These are phyloP conservation scores for Aethionema arabicum DNA, from an alignment of 345 rosid species.

Conservation along the genomic window DNA sequence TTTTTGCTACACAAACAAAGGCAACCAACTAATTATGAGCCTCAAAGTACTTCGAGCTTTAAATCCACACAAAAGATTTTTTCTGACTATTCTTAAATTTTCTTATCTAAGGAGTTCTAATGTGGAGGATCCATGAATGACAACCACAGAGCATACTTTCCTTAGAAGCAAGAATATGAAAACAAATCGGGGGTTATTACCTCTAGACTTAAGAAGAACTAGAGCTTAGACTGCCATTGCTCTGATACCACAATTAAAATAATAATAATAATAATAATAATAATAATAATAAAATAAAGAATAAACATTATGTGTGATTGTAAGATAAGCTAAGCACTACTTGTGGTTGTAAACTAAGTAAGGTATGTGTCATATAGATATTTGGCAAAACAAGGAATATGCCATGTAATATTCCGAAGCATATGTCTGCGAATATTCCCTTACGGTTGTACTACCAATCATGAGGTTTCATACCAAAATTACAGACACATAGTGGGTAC, in stretches of 20 bases:
- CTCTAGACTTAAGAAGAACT: background rate
- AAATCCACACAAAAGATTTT: background rate
- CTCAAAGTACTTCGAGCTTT: background rate
- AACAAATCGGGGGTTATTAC: background rate
- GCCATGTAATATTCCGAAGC: too few species aligned
- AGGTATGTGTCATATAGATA: too few species aligned
- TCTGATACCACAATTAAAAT: background rate
- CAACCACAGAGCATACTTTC: constrained; percentile 1
- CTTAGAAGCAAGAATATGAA: background rate
- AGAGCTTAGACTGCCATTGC: background rate
- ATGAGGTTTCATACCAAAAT: background rate
- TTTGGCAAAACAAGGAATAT: too few species aligned
- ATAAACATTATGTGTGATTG: too few species aligned
- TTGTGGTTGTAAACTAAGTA: too few species aligned
- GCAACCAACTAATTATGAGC: background rate
- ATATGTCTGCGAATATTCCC: too few species aligned
- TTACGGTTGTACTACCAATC: too few species aligned
- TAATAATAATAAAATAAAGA: too few species aligned
- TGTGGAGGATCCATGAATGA: background rate
- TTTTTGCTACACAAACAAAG: background rate
- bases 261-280: too few species aligned
- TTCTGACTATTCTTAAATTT: background rate
- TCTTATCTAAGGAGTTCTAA: background rate
- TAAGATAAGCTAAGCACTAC: too few species aligned
- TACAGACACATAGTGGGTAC: constrained; percentile 1